Conservation (phyloP, 495 filamentous ascomycete genomes). For the Glutinoglossum americanum region DNA sequence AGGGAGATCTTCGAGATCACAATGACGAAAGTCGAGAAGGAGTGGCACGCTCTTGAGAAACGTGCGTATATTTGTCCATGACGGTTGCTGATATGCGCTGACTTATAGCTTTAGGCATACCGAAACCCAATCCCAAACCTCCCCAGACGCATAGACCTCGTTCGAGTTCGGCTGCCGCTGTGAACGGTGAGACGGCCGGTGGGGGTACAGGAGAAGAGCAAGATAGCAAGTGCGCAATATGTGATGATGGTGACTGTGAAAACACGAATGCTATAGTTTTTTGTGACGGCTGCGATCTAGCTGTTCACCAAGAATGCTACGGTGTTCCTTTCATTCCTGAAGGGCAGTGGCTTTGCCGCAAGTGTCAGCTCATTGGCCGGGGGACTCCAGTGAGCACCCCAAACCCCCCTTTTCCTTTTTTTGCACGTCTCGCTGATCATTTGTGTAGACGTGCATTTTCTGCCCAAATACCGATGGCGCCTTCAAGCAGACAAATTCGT, state of each 20-base stretch:
- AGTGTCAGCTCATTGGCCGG: constrained; percentile 85
- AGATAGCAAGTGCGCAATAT: constrained; percentile 93
- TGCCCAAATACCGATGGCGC: constrained; percentile 94
- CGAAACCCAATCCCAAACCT: constrained; percentile 86
- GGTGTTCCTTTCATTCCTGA: constrained; percentile 97
- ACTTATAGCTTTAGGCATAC: constrained; percentile 31
- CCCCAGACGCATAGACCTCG: constrained; percentile 77
- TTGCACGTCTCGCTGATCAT: constrained; percentile 6
- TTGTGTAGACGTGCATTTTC: constrained; percentile 67
- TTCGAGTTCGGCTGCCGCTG: constrained; percentile 77
- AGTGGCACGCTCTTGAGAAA: constrained; percentile 93
- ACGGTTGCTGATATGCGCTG: not conserved
- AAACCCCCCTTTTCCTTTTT: not conserved
- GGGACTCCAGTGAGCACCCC: constrained; percentile 48
- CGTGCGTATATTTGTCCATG: constrained; percentile 18
- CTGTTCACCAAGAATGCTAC: constrained; percentile 98
- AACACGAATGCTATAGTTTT: constrained; percentile 99
- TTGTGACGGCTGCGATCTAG: constrained; percentile 92
- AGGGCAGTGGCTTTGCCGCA: constrained; percentile 94
- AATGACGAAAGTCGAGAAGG: constrained; percentile 96
- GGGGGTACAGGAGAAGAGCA: constrained; percentile 64
- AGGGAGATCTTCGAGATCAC: constrained; percentile 90
- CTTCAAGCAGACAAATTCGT: constrained; percentile 92
- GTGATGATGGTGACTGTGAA: constrained; percentile 95
- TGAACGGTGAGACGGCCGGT: constrained; percentile 70